Evolutionary conservation across 352 stramenopile genomes (phyloP), one percentile per base, ranked within the genome.

Genomic region (Phytophthora gonapodyides): DNA sequence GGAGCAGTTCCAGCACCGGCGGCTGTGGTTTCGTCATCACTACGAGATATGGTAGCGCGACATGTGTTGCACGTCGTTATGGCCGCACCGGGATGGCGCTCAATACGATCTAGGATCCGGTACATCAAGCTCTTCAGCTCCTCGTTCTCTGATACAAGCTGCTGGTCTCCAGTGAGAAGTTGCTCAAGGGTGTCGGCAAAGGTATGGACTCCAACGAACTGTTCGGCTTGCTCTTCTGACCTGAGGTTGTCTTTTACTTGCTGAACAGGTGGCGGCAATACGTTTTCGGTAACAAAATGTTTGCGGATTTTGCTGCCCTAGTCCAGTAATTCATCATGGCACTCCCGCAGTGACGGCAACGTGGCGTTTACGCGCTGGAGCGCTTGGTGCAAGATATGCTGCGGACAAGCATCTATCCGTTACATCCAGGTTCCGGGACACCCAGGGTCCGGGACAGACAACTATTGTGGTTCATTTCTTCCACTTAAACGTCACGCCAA

Each of bases 181-280:
- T 43, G 15, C 10, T 61, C 43, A 17, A 47, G 35, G 1, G 54
- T 61, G 5, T 49, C 43, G 1, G 5, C 11, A 34, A 61, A 54
- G 21, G 54, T 61, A 42, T 49, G 38, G 1, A 61, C 24, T 52
- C 35, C 34, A 16, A 54, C 19, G 33, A 49, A 48, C 34, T 53
- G 54, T 54, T 54, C 13, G 54, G 54, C 34, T 40, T 54, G 54
- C 16, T 61, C 34, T 13, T 61, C 13, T 1, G 11, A 7, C 13
- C n/a, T 35, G 8, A 54, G 15, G 7, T 35, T 53, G 15, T 2
- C 48, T 30, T 47, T 42, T 52, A 53, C 21, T 21, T 52, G 16
- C 37, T 60, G 42, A 33, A 60, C 11, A 34, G 42, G 53, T 36
- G 45, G 21, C 21, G 34, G 40, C 15, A 62, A 7, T 8, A 62